Evolutionary conservation across 2,329 filamentous ascomycete genomes (phyloP), one percentile per base, ranked within the genome.

Genomic region (Nemania sp.): DNA sequence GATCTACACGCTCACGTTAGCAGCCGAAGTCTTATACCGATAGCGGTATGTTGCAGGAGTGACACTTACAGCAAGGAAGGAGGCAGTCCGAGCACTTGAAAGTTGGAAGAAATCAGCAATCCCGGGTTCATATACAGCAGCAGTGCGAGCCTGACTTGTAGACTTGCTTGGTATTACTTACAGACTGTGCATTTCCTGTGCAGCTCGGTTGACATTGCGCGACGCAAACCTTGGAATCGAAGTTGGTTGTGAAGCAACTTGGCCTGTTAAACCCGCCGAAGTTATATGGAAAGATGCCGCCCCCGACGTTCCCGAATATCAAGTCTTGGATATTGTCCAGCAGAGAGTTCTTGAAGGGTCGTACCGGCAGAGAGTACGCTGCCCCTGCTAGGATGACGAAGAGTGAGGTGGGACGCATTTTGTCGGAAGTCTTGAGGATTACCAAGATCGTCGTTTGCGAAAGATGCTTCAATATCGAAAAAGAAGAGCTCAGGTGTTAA

Each of bases 351-450:
- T 33, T 42, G 11, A 53, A n/a, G 5, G 55, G 55, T 20, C 56
- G 36, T 44, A 52, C 33, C 4, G 61, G 58, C 36, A 55, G 33
- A 19, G 62, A 45, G 53, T 59, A 56, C 19, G 56, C 40, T 8
- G 54, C 39, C 41, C 59, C 41, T 20, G 44, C 33, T 24, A 62
- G 44, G 19, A 55, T 28, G 36, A 53, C 22, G 47, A 64, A 41
- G 23, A 61, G 28, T 39, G 60, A 51, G 49, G 57, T 57, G 28
- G 52, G 44, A 52, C 47, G 64, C 64, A 66, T 66, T 50, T 52
- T 64, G 26, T 7, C 19, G 46, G 8, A 33, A 54, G 24, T 52
- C 14, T 36, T 8, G 4, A 26, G 39, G 5, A 34, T 54, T n/a
- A n/a, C n/a, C n/a, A n/a, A n/a, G 14, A 4, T 7, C 14, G 22